Evolutionary conservation across 2,329 filamentous ascomycete species (phyloP).

Genomic region (Falciphora oryzae): DNA sequence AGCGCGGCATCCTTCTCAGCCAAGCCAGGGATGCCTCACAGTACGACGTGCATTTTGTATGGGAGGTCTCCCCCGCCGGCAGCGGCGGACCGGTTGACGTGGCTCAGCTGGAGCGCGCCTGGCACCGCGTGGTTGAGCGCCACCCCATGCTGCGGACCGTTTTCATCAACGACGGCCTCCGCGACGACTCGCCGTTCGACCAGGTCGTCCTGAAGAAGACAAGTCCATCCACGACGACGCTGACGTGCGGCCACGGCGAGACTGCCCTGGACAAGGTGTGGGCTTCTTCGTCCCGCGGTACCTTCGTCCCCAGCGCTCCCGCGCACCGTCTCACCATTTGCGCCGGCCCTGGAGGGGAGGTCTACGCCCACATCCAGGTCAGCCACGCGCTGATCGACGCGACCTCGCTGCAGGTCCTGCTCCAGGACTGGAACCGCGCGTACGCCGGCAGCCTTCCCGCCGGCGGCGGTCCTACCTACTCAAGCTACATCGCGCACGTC

Average conservation of each 20-base stretch:
- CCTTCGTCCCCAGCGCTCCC: neutral
- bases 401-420: conserved; percentile 22
- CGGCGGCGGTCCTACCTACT: conserved; percentile 11
- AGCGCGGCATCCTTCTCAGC: conserved; percentile 18
- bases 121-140: conserved; percentile 16
- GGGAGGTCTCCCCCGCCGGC: conserved; percentile 1
- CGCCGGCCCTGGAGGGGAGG: conserved; percentile 5
- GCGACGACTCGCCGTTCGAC: conserved; percentile 3
- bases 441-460: conserved; percentile 17
- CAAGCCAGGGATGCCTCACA: conserved; percentile 7
- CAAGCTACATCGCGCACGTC: neutral
- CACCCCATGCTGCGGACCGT: conserved; percentile 23
- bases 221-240: no score
- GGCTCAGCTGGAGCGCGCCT: conserved; percentile 5
- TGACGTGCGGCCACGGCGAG: neutral
- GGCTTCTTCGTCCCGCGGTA: conserved; percentile 17
- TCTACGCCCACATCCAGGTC: conserved; percentile 23
- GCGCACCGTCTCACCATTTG: conserved; percentile 9
- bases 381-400: conserved; percentile 31
- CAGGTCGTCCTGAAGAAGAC: conserved; percentile 15
- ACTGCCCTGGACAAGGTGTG: conserved; percentile 17
- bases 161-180: conserved; percentile 20
- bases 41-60: conserved; percentile 14
- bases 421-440: conserved; percentile 19
- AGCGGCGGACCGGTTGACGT: conserved; percentile 6